A percentile compares a stretch with the other conserved stretches of the same genome.
Evolutionary conservation across 2,329 filamentous ascomycete species (phyloP).

Genomic region (Cadophora sp.): DNA sequence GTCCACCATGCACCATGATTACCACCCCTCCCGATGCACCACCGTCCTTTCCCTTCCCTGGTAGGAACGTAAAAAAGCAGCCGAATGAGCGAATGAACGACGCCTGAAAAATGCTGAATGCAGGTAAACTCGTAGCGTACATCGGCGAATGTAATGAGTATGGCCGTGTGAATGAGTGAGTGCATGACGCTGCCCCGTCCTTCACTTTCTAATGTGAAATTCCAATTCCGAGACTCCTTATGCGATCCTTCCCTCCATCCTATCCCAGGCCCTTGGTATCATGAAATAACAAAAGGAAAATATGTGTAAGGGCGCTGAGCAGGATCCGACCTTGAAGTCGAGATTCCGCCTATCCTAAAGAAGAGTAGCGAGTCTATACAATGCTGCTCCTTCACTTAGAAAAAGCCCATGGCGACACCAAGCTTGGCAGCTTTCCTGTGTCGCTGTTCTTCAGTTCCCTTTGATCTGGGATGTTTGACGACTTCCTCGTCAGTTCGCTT

Average conservation of each 20-base stretch:
- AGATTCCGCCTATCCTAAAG: slow-evolving; percentile 28
- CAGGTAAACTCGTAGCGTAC: slow-evolving; percentile 3
- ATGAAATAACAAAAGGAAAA: slow-evolving; percentile 46
- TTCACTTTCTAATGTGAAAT: slow-evolving; percentile 1
- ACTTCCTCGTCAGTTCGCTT: slow-evolving; percentile 20
- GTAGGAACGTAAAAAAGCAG: neutral
- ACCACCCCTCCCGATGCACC: slow-evolving; percentile 2
- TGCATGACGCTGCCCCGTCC: slow-evolving; percentile 7
- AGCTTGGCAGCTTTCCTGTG: slow-evolving; percentile 23
- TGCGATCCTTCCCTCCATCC: slow-evolving; percentile 17
- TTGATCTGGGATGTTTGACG: slow-evolving; percentile 19
- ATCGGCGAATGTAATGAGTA: neutral
- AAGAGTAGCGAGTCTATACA: slow-evolving; percentile 26
- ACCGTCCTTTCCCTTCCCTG: slow-evolving; percentile 8
- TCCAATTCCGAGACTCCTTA: slow-evolving; percentile 20
- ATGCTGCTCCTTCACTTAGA: slow-evolving; percentile 20
- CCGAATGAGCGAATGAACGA: neutral
- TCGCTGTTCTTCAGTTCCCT: slow-evolving; percentile 25
- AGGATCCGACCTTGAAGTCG: slow-evolving; percentile 18
- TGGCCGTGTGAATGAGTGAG: slow-evolving; percentile 2
- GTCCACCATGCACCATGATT: neutral
- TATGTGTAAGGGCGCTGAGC: slow-evolving; percentile 37
- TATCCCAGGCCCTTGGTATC: slow-evolving; percentile 29
- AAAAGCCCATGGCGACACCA: slow-evolving; percentile 26
- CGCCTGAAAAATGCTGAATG: slow-evolving; percentile 8